A percentile compares a stretch with the other conserved stretches of the same genome.
These are phyloP conservation scores for Phyllostachys edulis DNA, from an alignment of 176 grass and related monocot genomes.

Conservation along the genomic window DNA sequence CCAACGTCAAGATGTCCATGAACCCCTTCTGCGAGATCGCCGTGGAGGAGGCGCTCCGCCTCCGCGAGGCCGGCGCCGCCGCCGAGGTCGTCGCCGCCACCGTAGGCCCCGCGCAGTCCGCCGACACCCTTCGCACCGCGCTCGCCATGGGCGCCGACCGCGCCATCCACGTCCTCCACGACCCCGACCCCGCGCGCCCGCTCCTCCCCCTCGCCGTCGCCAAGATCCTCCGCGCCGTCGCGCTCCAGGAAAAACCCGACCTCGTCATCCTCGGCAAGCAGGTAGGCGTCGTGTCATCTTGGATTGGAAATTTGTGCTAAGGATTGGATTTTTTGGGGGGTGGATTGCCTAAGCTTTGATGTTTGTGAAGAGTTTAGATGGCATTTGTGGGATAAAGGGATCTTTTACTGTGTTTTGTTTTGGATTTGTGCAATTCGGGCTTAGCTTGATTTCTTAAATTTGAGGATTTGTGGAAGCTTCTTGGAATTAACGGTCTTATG, in stretches of 20 bases:
- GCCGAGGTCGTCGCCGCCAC: conserved; percentile 77
- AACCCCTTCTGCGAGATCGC: conserved; percentile 99
- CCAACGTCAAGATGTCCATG: conserved; percentile 93
- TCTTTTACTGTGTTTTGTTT: background rate
- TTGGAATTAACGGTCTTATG: background rate
- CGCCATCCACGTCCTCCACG: conserved; percentile 76
- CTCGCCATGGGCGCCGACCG: conserved; percentile 97
- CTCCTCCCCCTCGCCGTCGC: conserved; percentile 77
- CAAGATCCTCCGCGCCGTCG: conserved; percentile 71
- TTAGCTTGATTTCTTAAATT: background rate
- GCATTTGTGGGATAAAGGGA: background rate
- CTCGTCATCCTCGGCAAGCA: conserved; percentile 91
- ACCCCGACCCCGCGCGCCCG: conserved; percentile 35
- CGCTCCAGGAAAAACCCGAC: conserved; percentile 59
- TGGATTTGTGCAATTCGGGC: background rate
- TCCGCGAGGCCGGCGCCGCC: conserved; percentile 67
- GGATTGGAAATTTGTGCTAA: background rate
- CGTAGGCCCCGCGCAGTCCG: conserved; percentile 60
- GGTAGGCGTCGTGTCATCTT: conserved; percentile 27
- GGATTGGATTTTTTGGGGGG: background rate
- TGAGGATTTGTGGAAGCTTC: background rate
- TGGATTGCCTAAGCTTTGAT: background rate
- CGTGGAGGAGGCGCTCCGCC: conserved; percentile 76
- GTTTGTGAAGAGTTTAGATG: background rate
- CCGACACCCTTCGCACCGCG: conserved; percentile 88